phyloP scores from a whole-genome alignment of 1,284 basidiomycete species.

The Heterobasidion parviporum region DNA sequence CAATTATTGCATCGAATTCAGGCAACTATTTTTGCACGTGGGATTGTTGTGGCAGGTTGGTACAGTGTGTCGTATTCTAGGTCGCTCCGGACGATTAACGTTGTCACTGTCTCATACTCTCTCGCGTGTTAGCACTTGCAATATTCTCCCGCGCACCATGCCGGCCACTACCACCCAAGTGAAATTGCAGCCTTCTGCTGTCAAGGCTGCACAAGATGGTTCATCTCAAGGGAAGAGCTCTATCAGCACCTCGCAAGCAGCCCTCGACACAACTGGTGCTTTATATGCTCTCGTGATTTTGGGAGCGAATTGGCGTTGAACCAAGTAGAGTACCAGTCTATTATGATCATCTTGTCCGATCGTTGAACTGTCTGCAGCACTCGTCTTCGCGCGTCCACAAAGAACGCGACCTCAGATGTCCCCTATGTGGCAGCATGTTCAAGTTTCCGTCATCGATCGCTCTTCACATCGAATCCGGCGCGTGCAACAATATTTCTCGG shows the following conservation, averaged over 20 bases:
- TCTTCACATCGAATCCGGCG: conserved; percentile 37
- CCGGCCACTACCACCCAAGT: too few relatives aligned
- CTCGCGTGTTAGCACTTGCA: too few relatives aligned
- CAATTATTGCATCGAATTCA: conserved; percentile 16
- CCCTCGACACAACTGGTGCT: conserved; percentile 2
- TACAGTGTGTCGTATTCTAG: too few relatives aligned
- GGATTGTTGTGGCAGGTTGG: too few relatives aligned
- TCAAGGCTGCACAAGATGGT: background rate
- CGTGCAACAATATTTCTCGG: conserved; percentile 30
- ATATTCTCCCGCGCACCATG: too few relatives aligned
- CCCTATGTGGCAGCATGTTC: conserved; percentile 31
- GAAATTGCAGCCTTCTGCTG: conserved; percentile 5
- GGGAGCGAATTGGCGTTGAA: background rate
- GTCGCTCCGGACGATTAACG: too few relatives aligned
- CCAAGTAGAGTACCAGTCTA: too few relatives aligned
- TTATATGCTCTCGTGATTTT: conserved; percentile 1
- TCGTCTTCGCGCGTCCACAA: background rate
- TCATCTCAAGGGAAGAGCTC: background rate
- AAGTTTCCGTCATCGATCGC: conserved; percentile 35
- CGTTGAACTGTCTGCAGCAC: too few relatives aligned
- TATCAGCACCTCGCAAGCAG: background rate
- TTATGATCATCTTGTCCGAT: too few relatives aligned
- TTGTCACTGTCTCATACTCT: too few relatives aligned
- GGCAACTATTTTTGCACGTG: conserved; percentile 4
- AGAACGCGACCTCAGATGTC: conserved; percentile 24